Evolutionary conservation across 2,329 filamentous ascomycete genomes (phyloP), one percentile per base, ranked within the genome.

Genomic region (Talaromyces sp.): DNA sequence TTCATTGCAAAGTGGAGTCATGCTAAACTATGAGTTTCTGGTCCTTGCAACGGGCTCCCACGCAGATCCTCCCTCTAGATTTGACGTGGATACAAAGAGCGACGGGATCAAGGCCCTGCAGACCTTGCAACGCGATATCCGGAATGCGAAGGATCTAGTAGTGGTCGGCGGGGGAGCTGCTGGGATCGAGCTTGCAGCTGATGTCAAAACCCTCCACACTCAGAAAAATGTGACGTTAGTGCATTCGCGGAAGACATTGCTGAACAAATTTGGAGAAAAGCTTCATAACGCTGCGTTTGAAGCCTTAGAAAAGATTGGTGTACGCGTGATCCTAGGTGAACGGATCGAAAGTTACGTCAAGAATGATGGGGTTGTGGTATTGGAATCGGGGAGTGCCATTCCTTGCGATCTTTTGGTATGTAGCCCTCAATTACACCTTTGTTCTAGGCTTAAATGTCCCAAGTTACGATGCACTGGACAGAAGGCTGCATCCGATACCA

Each of bases 401-500:
- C 70, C 80, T 7, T 85, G 82, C 64, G 83, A 87, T 47, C 69
- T 82, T 81, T 75, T 85, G 65, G 83, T 86, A 54, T 56, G 67
- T 47, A 45, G 24, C n/a, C 43, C 8, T 47, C 43, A 47, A 47
- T 47, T 1, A 57, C 14, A 67, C 68, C 77, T 11, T 60, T 16
- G 19, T 64, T 50, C 4, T 13, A 31, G 39, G 24, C 60, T 63
- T 11, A 59, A 5, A 50, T n/a, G 16, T 62, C 50, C 10, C 7
- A 65, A 87, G 84, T 81, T 89, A 62, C 82, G 83, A 62, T 88
- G 86, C 66, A 85, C 82, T 0, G 87, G 88, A 1, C 87, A 88
- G 70, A 80, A 75, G 22, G 86, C 87, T 0, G 81, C 83, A n/a
- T 86, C 85, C 0, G 71, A 75, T 0, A 70, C 88, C 13, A 64